Conservation (phyloP, 129 eudicot genomes). For the Lactuca sativa region DNA sequence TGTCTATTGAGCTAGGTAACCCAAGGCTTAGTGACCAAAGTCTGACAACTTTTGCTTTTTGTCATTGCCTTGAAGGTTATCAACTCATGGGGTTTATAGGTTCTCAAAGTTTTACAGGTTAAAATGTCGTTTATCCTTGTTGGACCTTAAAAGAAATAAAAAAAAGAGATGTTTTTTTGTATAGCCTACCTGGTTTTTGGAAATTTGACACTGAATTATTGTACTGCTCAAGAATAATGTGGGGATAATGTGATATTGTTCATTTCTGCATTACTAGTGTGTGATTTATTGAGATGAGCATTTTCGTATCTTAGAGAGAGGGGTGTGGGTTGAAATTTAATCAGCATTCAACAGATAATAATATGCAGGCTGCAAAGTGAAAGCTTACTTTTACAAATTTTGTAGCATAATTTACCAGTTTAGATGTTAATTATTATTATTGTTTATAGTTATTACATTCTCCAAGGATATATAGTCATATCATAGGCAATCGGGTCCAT, state of each 20-base stretch:
- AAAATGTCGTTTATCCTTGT: background rate
- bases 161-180: background rate
- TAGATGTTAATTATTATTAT: background rate
- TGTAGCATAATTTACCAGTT: background rate
- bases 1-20: background rate
- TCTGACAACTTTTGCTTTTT: background rate
- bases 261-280: no score
- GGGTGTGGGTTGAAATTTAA: no score
- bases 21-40: background rate
- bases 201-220: no score
- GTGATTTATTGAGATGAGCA: no score
- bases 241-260: no score
- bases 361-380: no score
- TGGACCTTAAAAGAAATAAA: background rate
- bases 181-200: no score
- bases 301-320: no score
- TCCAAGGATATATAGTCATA: background rate
- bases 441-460: background rate
- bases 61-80: slow-evolving; percentile 2
- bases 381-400: background rate
- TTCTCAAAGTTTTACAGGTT: slow-evolving; percentile 6
- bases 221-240: no score
- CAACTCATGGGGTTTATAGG: slow-evolving; percentile 1
- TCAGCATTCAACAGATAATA: no score
- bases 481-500: no score